Percentiles rank a stretch among this genome's conserved stretches.
Conservation (phyloP, 2,329 filamentous ascomycete species). For the Botrytis fabae region DNA sequence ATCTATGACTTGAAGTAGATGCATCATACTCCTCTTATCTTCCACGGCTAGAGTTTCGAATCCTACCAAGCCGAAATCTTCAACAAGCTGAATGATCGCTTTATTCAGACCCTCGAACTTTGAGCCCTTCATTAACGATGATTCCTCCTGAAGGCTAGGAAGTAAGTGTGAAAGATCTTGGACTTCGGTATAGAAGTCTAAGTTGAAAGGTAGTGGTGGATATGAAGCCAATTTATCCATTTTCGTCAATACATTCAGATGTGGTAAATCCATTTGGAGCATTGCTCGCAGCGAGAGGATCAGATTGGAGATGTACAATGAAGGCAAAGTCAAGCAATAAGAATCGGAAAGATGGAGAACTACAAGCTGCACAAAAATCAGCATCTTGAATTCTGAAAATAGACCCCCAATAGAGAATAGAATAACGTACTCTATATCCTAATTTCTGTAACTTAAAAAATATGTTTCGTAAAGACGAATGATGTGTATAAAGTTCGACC, state of each 20-base stretch:
- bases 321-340: conserved; percentile 88
- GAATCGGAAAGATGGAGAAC: conserved; percentile 93
- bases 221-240: conserved; percentile 92
- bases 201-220: conserved; percentile 85
- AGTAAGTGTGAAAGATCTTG: conserved; percentile 86
- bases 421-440: conserved; percentile 76
- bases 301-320: conserved; percentile 90
- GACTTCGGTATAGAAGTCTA: conserved; percentile 97
- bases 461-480: conserved; percentile 86
- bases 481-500: conserved; percentile 95
- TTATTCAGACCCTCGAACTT: conserved; percentile 86
- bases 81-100: conserved; percentile 82
- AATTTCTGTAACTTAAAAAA: conserved; percentile 88
- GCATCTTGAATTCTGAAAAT: conserved; percentile 24
- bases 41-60: conserved; percentile 96
- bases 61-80: conserved; percentile 83
- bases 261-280: conserved; percentile 96
- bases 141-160: conserved; percentile 77
- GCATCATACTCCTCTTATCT: conserved; percentile 97
- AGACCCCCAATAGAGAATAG: conserved; percentile 13
- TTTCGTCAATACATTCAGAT: conserved; percentile 95
- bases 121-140: conserved; percentile 63
- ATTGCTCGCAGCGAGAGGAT: conserved; percentile 92
- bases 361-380: conserved; percentile 65
- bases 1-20: conserved; percentile 83